Percentiles rank a stretch among this genome's conserved stretches.
These are phyloP conservation scores for Penicillium crustosum DNA, from an alignment of 2,329 filamentous ascomycete species.

Conservation along the genomic window DNA sequence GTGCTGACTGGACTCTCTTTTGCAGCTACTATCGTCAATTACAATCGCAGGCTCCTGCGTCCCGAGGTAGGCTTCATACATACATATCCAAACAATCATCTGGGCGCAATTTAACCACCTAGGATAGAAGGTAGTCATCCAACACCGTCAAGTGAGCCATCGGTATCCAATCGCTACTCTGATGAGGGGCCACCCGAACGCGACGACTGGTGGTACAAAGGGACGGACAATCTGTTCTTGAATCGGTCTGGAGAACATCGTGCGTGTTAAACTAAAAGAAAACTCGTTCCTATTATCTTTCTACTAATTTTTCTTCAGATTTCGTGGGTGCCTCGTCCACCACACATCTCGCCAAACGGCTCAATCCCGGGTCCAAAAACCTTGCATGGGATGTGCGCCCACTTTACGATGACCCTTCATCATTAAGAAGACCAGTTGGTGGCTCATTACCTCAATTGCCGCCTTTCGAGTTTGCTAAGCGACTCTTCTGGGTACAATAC, in stretches of 20 bases:
- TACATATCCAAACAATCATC: neutral
- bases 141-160: constrained; percentile 13
- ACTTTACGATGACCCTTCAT: constrained; percentile 37
- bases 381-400: constrained; percentile 39
- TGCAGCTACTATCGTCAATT: constrained; percentile 36
- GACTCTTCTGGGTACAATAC: constrained; percentile 55
- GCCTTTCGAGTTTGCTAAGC: constrained; percentile 52
- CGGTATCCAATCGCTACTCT: constrained; percentile 18
- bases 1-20: constrained; percentile 11
- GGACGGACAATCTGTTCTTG: constrained; percentile 36
- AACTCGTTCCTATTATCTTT: neutral
- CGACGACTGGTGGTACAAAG: constrained; percentile 44
- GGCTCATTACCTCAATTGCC: constrained; percentile 45
- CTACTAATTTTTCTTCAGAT: constrained; percentile 18
- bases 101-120: neutral
- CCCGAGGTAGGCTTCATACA: constrained; percentile 17
- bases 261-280: constrained; percentile 14
- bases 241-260: constrained; percentile 40
- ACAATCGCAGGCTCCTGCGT: constrained; percentile 30
- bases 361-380: constrained; percentile 36
- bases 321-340: constrained; percentile 38
- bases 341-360: constrained; percentile 37
- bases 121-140: neutral
- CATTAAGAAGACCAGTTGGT: constrained; percentile 30
- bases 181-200: constrained; percentile 30